Evolutionary conservation across 768 basidiomycete genomes (phyloP), one percentile per base, ranked within the genome.

Genomic region (Leucogyrophana mollusca): DNA sequence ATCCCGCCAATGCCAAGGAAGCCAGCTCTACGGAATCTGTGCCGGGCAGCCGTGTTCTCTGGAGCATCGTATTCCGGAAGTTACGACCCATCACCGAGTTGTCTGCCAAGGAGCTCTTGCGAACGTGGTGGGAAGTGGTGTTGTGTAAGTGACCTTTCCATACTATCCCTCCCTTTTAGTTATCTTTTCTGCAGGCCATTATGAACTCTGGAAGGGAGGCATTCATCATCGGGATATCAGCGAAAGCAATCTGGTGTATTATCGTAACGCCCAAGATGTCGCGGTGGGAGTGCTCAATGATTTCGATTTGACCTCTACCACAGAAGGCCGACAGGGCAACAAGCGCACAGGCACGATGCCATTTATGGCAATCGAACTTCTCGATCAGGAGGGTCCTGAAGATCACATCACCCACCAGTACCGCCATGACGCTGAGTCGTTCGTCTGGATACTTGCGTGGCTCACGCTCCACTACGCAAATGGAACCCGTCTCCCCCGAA

Each of bases 71-170:
- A 10, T 34, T 40, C n/a, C 39, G 20, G 9, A 21, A 27, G 22
- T 40, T 53, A 10, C 3, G 3, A 10, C 45, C 51, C 1, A 32
- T 53, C 11, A 25, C 21, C 2, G 23, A 34, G 2, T 24, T 52
- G n/a, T 34, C 14, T 8, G 37, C 5, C 1, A 2, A 7, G 1
- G 27, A 52, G 13, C 30, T 42, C 27, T 25, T 39, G 3, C 10
- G 6, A 5, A 40, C 45, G 20, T 52, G 51, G 42, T 40, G 22
- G 27, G 38, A 53, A 7, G 25, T 42, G 2, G 5, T 53, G 4
- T 30, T 30, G 11, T 37, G 50, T 37, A 24, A 0, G 49, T 24
- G 5, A 9, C 25, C 30, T 47, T 9, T 10, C 7, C 14, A 14
- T 22, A 16, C 16, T 39, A 3, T 17, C 11, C 4, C 4, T 16